Evolutionary conservation across 441 rosid species (phyloP), one percentile per base, ranked within the genome.

Genomic region (Erodium texanum): DNA sequence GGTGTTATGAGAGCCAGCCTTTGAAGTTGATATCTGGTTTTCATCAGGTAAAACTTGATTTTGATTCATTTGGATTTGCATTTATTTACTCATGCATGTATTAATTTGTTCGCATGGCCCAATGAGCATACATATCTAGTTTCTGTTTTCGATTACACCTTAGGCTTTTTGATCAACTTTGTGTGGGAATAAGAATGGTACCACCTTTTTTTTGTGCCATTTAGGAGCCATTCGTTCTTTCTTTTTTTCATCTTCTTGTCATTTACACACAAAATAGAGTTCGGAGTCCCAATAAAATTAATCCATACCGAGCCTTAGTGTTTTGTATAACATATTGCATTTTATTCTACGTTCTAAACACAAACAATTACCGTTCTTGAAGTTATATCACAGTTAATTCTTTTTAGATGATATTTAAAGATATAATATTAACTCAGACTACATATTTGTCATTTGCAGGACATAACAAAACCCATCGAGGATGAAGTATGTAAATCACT

Each of bases 21-120:
- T 77, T 93, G 81, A 89, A 86, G 89, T 75, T 93, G 83, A 87
- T 93, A 78, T 93, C 99, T 69, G 99, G 97, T 71, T 91, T 87
- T 80, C 86, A 89, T 82, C 89, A 89, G 97, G 99, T 91, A 79
- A 82, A 70, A 38, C 66, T 70, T 68, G 41, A 16, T 34, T 62
- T 64, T 54, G n/a, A 67, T 54, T 15, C 24, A 23, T 10, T 62
- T 59, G 32, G 22, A 59, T 22, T 59, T 48, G 29, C 27, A 43
- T 65, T 38, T 9, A 50, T 43, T 43, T 72, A 59, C 29, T 9
- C 14, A 59, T 23, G 14, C 27, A 59, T 12, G 0, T 5, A 50
- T 50, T 3, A 48, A 23, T 59, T 22, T 59, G 11, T 11, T 59
- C 2, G 8, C 23, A 5, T 59, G 27, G 29, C 7, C 63, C 20